These are phyloP conservation scores for Colletotrichum somersetense DNA, from an alignment of 2,329 filamentous ascomycete species.

Conservation along the genomic window DNA sequence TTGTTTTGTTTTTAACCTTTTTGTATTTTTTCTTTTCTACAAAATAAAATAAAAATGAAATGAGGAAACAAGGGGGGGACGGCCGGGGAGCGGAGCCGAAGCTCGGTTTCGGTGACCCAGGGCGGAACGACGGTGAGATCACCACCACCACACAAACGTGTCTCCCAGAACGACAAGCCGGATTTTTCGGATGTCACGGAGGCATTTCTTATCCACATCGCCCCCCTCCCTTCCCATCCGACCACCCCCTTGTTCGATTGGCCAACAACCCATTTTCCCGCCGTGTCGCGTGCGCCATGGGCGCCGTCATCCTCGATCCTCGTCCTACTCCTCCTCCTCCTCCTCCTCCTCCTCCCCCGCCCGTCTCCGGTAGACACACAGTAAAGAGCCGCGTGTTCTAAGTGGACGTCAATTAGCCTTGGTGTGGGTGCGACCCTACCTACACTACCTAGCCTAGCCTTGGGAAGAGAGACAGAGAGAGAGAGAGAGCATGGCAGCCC, in stretches of 20 bases:
- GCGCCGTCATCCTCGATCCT: constrained; percentile 32
- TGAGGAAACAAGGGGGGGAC: not conserved
- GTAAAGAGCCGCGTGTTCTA: constrained; percentile 31
- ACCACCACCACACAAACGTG: not conserved
- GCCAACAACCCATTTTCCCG: not conserved
- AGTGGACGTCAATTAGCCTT: constrained; percentile 8
- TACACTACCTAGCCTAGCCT: no score
- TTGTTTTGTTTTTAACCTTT: no score
- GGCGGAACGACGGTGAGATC: no score
- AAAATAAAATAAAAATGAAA: no score
- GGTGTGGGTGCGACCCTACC: no score
- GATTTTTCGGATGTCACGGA: constrained; percentile 39
- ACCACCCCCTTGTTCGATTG: not conserved
- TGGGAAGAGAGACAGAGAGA: no score
- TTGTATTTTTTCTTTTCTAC: no score
- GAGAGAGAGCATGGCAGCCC: no score
- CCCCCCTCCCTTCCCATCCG: not conserved
- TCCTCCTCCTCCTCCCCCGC: constrained; percentile 13
- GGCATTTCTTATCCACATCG: constrained; percentile 23
- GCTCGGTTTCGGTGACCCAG: not conserved
- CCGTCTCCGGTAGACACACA: constrained; percentile 12
- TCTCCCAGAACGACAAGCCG: constrained; percentile 24
- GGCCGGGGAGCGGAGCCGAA: constrained; percentile 6
- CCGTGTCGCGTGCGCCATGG: constrained; percentile 19
- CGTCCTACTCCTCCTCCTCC: not conserved